phyloP scores from a whole-genome alignment of 2,329 filamentous ascomycete species.

The Talaromyces sp. region DNA sequence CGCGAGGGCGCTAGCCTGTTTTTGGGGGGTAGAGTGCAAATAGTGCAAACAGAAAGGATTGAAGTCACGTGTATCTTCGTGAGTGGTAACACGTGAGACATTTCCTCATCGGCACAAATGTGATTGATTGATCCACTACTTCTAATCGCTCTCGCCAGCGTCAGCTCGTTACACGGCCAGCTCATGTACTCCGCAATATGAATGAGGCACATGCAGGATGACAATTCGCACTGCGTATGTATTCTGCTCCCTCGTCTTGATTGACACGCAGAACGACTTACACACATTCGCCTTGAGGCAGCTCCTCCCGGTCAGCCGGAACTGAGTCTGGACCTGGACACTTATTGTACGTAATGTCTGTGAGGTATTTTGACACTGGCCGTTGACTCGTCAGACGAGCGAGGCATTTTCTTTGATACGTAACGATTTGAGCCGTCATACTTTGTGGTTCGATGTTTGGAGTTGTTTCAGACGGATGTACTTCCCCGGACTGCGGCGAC shows the following conservation, averaged over 20 bases:
- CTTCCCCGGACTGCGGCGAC: conserved; percentile 1
- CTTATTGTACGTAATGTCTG: not conserved
- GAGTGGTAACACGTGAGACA: not conserved
- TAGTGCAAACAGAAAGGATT: not conserved
- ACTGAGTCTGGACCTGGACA: not conserved
- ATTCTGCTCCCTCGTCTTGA: not conserved
- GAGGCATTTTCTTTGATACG: not conserved
- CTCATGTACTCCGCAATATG: not conserved
- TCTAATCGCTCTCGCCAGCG: too few species aligned
- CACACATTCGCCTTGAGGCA: not conserved
- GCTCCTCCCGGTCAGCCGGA: not conserved
- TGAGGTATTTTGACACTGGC: not conserved
- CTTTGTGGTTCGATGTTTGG: not conserved
- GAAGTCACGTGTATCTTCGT: not conserved
- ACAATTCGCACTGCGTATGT: too few species aligned
- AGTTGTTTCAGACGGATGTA: not conserved
- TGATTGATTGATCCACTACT: not conserved
- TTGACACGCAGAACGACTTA: not conserved
- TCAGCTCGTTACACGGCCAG: not conserved
- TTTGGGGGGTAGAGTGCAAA: not conserved
- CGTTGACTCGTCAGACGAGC: not conserved
- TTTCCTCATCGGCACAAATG: not conserved
- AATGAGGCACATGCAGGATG: not conserved
- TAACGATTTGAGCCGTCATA: not conserved
- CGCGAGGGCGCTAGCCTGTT: conserved; percentile 4